Percentiles rank a stretch among this genome's conserved stretches.
Conservation (phyloP, 2,329 filamentous ascomycete species). For the Colletotrichum sp. region DNA sequence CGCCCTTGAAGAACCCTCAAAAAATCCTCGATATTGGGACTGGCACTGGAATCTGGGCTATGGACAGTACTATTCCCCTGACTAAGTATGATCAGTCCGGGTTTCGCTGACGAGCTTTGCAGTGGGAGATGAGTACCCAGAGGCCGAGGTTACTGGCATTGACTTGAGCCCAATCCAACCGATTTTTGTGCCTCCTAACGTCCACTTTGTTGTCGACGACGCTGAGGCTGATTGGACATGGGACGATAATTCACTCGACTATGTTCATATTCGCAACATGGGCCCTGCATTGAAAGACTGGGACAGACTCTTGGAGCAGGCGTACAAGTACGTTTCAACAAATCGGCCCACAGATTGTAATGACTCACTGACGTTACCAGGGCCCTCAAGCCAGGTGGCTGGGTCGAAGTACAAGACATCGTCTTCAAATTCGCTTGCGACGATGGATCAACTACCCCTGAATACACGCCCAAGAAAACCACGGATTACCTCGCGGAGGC, state of each 20-base stretch:
- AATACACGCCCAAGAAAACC: neutral
- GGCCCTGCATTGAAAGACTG: conserved; percentile 61
- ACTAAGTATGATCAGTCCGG: no score
- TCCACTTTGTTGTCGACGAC: conserved; percentile 50
- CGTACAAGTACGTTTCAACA: conserved; percentile 25
- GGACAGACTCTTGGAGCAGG: conserved; percentile 49
- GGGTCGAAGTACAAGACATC: conserved; percentile 45
- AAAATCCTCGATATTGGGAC: conserved; percentile 61
- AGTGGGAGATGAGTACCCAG: conserved; percentile 64
- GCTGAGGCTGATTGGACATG: conserved; percentile 28
- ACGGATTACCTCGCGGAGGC: conserved; percentile 19
- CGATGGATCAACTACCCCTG: conserved; percentile 24
- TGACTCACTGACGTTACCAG: neutral
- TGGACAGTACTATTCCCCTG: conserved; percentile 45
- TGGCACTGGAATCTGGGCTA: conserved; percentile 64
- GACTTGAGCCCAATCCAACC: conserved; percentile 29
- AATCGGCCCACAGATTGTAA: no score
- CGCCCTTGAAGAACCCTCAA: conserved; percentile 39
- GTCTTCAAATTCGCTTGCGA: conserved; percentile 28
- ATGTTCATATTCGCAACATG: conserved; percentile 64
- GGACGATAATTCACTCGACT: conserved; percentile 57
- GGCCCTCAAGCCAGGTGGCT: conserved; percentile 43
- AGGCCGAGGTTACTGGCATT: conserved; percentile 37
- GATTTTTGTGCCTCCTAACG: conserved; percentile 22
- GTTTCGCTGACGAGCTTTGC: no score